Conservation (phyloP, 768 basidiomycete species). For the Russula sp. region DNA sequence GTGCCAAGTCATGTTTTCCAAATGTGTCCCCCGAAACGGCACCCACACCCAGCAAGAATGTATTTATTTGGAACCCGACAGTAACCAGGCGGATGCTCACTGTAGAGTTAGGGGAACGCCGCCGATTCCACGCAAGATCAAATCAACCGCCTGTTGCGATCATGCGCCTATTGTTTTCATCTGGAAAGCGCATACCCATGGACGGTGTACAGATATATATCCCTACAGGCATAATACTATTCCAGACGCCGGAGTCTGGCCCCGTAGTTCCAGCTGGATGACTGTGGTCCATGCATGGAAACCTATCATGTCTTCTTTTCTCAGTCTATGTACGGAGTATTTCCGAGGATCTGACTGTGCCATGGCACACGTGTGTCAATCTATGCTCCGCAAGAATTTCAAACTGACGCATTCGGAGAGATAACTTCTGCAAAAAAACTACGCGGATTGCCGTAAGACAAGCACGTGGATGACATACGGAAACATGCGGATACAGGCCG, state of each 20-base stretch:
- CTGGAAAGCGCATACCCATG: not conserved
- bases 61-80: not conserved
- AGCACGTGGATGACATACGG: constrained; percentile 11
- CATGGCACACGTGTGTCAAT: constrained; percentile 11
- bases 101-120: not conserved
- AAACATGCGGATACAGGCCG: constrained; percentile 4
- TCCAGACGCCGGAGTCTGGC: constrained; percentile 2
- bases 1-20: constrained; percentile 1
- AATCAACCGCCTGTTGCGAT: constrained; percentile 6
- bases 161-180: not conserved
- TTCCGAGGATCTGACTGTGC: constrained; percentile 8
- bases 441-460: constrained; percentile 7
- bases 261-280: not conserved
- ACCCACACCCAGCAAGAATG: not conserved
- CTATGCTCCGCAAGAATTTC: constrained; percentile 6
- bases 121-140: not conserved
- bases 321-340: not conserved
- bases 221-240: constrained; percentile 6
- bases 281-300: not conserved
- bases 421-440: constrained; percentile 1
- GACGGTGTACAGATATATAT: constrained; percentile 1
- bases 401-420: constrained; percentile 2
- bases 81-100: not conserved
- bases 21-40: constrained; percentile 4
- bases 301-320: not conserved